Percentiles rank a stretch among this genome's conserved stretches.
Evolutionary conservation across 2,329 filamentous ascomycete species (phyloP).

Genomic region (Trichoderma pleuroti): DNA sequence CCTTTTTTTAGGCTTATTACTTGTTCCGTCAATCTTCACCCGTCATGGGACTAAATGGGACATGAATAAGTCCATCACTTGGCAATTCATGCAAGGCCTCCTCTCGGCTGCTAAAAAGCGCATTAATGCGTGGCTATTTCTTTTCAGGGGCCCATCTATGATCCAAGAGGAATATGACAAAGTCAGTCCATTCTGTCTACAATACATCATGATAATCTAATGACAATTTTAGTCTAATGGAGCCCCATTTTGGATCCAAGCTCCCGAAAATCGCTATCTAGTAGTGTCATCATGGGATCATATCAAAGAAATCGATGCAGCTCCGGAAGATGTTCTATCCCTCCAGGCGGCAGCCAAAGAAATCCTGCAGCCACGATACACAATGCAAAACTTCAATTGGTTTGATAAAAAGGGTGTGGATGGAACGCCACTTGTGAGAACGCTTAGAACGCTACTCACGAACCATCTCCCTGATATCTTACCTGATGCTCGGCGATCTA

Average conservation of each 20-base stretch:
- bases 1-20: not conserved
- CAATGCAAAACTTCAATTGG: slow-evolving; percentile 10
- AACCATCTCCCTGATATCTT: slow-evolving; percentile 7
- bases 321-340: not conserved
- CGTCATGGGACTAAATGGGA: not conserved
- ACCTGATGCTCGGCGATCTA: not conserved
- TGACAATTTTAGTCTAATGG: not conserved
- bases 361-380: not conserved
- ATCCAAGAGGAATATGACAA: not conserved
- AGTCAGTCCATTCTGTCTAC: not conserved
- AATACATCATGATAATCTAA: not conserved
- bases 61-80: not conserved
- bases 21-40: not conserved
- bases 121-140: not conserved
- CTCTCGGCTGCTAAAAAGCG: not conserved
- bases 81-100: not conserved
- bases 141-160: not conserved
- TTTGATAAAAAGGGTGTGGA: not conserved
- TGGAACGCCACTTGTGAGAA: not conserved
- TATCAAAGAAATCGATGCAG: slow-evolving; percentile 3
- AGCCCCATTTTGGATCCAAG: not conserved
- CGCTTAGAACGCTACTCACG: not conserved
- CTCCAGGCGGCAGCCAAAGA: slow-evolving; percentile 5
- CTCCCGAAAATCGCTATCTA: not conserved
- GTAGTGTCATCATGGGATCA: slow-evolving; percentile 5